Evolutionary conservation across 768 basidiomycete genomes (phyloP).

Genomic region (Clitopilus passeckerianus): DNA sequence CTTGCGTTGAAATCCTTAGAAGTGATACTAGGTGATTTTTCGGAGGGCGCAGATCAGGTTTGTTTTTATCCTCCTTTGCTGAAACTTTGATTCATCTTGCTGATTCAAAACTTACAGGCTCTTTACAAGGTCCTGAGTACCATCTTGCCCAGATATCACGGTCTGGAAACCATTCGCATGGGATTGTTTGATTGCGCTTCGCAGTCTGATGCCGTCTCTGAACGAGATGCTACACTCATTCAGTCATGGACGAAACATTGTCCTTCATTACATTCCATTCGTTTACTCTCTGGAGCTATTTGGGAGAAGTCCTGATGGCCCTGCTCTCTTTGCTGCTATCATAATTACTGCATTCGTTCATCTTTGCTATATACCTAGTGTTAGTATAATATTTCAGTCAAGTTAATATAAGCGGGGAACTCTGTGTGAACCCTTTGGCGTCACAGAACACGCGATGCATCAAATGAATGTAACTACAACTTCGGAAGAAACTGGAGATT

Average conservation of each 20-base stretch:
- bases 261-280: neutral
- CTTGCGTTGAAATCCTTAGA: neutral
- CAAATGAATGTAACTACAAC: no score
- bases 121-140: slow-evolving; percentile 34
- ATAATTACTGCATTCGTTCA: neutral
- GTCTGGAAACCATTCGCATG: slow-evolving; percentile 26
- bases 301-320: neutral
- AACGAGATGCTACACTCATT: slow-evolving; percentile 13
- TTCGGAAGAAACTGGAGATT: no score
- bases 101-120: slow-evolving; percentile 15
- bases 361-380: neutral
- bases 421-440: no score
- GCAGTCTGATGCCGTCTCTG: slow-evolving; percentile 2
- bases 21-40: neutral
- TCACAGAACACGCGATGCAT: no score
- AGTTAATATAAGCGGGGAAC: no score
- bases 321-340: no score
- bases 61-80: slow-evolving; percentile 2
- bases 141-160: slow-evolving; percentile 32
- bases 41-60: slow-evolving; percentile 26
- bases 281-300: neutral
- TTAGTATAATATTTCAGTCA: no score
- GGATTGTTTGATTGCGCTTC: slow-evolving; percentile 8
- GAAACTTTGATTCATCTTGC: neutral
- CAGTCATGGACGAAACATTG: slow-evolving; percentile 20